phyloP scores from a whole-genome alignment of 495 filamentous ascomycete genomes.

The Penicillium coffeae region DNA sequence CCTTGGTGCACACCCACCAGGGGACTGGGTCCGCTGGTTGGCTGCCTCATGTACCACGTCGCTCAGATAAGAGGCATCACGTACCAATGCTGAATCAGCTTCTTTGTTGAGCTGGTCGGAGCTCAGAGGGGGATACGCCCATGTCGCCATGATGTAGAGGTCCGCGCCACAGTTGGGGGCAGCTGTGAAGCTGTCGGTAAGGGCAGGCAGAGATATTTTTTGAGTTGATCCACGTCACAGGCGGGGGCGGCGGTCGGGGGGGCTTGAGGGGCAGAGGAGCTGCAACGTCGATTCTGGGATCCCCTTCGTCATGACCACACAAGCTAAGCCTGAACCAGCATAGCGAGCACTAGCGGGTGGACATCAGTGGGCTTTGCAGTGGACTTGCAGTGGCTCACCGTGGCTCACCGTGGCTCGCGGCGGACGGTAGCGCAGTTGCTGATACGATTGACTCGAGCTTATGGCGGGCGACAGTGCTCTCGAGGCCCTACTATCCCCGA shows the following conservation, averaged over 20 bases:
- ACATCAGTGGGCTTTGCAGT: neutral
- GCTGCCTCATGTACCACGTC: conserved; percentile 3
- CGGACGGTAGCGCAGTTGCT: neutral
- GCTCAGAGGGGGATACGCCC: conserved; percentile 70
- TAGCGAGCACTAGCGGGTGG: neutral
- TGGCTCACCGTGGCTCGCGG: neutral
- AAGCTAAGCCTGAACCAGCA: conserved; percentile 3
- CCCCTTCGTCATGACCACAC: conserved; percentile 34
- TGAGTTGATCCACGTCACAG: conserved; percentile 26
- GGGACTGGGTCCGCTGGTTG: conserved; percentile 6
- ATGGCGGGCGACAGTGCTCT: neutral
- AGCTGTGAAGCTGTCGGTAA: conserved; percentile 4
- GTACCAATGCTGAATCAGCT: conserved; percentile 65
- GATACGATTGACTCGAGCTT: neutral
- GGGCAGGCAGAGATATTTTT: conserved; percentile 16
- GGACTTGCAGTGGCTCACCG: neutral
- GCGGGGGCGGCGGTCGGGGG: neutral
- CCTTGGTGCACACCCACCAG: conserved; percentile 13
- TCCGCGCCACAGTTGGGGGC: neutral
- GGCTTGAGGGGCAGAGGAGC: conserved; percentile 1
- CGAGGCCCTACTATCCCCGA: neutral
- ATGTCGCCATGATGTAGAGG: conserved; percentile 59
- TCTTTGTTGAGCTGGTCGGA: conserved; percentile 60
- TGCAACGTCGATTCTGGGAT: conserved; percentile 19
- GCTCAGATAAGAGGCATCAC: conserved; percentile 21